Conservation (phyloP, 768 basidiomycete species). For the Leccinum imitatum region DNA sequence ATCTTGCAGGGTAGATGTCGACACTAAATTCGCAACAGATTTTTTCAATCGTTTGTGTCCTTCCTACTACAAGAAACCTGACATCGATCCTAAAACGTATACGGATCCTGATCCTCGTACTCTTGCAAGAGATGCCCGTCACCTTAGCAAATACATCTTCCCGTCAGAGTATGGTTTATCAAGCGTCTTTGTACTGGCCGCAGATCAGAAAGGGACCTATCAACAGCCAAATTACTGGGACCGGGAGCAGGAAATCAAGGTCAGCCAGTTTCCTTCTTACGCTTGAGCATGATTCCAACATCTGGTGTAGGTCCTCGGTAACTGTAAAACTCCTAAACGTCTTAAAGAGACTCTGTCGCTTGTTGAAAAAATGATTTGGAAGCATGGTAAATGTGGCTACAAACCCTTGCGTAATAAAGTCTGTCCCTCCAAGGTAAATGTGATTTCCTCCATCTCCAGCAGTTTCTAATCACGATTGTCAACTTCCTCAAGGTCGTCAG, state of each 20-base stretch:
- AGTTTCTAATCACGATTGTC: background rate
- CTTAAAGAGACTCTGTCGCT: conserved; percentile 54
- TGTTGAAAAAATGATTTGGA: conserved; percentile 61
- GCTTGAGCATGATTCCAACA: background rate
- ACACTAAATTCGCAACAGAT: conserved; percentile 42
- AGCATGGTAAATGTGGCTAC: conserved; percentile 70
- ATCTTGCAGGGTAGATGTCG: background rate
- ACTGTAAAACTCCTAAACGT: conserved; percentile 71
- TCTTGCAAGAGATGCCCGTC: conserved; percentile 53
- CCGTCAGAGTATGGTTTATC: conserved; percentile 72
- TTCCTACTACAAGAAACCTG: conserved; percentile 38
- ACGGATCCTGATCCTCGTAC: conserved; percentile 46
- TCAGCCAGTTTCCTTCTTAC: conserved; percentile 24
- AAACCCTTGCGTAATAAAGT: conserved; percentile 54
- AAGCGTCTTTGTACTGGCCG: conserved; percentile 49
- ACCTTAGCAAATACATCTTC: conserved; percentile 82
- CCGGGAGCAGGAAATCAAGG: conserved; percentile 71
- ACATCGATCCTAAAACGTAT: conserved; percentile 29
- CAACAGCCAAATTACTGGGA: conserved; percentile 54
- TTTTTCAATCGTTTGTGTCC: conserved; percentile 57
- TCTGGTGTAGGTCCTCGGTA: conserved; percentile 37
- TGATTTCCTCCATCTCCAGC: background rate
- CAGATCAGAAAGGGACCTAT: conserved; percentile 27
- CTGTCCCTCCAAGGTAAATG: conserved; percentile 76
- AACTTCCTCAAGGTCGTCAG: conserved; percentile 36